A percentile compares a stretch with the other conserved stretches of the same genome.
Conservation (phyloP, 148 eudicot genomes). For the Rhododendron williamsianum region DNA sequence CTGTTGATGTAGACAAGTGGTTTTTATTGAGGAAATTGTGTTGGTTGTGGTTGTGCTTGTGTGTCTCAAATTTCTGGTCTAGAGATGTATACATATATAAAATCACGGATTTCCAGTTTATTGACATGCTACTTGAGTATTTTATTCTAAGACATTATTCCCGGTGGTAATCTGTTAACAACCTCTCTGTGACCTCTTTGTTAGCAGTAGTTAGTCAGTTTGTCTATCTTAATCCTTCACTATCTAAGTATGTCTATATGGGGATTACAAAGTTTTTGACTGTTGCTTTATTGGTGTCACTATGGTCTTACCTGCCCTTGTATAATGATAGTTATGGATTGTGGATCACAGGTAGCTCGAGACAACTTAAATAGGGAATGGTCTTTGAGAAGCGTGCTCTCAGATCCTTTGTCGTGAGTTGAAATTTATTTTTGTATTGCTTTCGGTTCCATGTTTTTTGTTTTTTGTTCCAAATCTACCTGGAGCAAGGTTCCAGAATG, state of each 20-base stretch:
- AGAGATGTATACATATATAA: background rate
- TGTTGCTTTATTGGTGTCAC: background rate
- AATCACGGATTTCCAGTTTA: background rate
- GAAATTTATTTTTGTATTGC: background rate
- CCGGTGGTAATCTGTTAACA: background rate
- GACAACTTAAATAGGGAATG: constrained; percentile 46
- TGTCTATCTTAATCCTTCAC: background rate
- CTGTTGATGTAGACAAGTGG: background rate
- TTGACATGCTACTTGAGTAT: background rate
- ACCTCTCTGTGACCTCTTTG: background rate
- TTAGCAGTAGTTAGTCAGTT: background rate
- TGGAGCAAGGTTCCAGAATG: background rate
- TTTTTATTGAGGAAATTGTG: background rate
- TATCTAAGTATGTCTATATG: background rate
- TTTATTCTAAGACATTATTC: background rate
- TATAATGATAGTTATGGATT: constrained; percentile 13
- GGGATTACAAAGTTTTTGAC: constrained; percentile 1
- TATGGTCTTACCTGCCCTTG: background rate
- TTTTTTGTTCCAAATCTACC: background rate
- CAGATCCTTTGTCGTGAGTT: constrained; percentile 88
- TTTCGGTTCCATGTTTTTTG: background rate
- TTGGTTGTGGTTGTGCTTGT: background rate
- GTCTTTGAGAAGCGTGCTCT: constrained; percentile 78
- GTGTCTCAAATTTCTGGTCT: background rate
- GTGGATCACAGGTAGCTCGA: constrained; percentile 45